phyloP scores from a whole-genome alignment of 257 asterid genomes.

The Rhazya stricta region DNA sequence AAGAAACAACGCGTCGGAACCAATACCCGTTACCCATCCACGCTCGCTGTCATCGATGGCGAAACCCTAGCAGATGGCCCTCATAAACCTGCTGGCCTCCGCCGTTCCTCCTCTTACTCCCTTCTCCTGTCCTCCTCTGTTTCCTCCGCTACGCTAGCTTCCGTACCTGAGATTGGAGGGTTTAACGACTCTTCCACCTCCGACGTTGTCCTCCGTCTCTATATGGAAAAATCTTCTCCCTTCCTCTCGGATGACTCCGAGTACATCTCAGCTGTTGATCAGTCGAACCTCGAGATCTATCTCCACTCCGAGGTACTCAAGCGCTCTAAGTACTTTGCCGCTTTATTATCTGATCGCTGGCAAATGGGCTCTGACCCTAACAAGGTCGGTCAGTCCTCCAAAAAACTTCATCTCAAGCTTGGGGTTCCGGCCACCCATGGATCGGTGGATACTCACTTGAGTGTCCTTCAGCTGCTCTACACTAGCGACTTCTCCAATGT shows the following conservation, averaged over 20 bases:
- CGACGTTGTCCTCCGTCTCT: conserved; percentile 61
- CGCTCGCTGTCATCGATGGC: conserved; percentile 29
- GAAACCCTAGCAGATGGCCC: conserved; percentile 37
- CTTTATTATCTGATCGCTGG: conserved; percentile 75
- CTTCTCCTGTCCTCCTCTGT: conserved; percentile 12
- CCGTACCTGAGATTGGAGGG: conserved; percentile 26
- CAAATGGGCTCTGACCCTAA: conserved; percentile 23
- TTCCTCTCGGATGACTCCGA: conserved; percentile 30
- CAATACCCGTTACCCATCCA: conserved; percentile 34
- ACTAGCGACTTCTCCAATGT: conserved; percentile 39
- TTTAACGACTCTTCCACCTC: conserved; percentile 60
- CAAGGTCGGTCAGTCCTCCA: conserved; percentile 24
- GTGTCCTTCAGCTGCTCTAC: conserved; percentile 60
- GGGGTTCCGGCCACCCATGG: conserved; percentile 36
- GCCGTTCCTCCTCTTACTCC: conserved; percentile 36
- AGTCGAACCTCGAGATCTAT: conserved; percentile 44
- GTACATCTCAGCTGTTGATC: conserved; percentile 23
- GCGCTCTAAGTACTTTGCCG: conserved; percentile 59
- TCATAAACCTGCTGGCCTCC: conserved; percentile 34
- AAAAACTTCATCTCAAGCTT: conserved; percentile 34
- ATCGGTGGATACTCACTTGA: conserved; percentile 39
- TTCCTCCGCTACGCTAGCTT: conserved; percentile 8
- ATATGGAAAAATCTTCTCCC: conserved; percentile 32
- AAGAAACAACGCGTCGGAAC: conserved; percentile 58
- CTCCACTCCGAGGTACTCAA: conserved; percentile 58